phyloP scores from a whole-genome alignment of 1,284 basidiomycete species.

The Ceratobasidium papillatum region DNA sequence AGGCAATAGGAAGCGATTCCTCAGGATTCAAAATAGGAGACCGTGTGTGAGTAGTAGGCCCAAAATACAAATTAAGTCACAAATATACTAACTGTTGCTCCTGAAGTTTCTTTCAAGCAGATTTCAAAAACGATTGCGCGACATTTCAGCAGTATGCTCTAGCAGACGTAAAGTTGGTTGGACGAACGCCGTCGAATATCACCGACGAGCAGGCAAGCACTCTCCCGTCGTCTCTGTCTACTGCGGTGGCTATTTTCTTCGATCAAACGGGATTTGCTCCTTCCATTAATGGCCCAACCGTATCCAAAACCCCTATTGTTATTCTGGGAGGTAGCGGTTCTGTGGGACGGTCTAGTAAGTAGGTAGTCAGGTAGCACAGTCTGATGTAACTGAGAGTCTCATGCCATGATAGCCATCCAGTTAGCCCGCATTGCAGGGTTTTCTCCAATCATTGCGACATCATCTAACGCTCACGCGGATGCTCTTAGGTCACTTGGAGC shows the following conservation, averaged over 20 bases:
- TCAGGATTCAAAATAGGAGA: conserved; percentile 63
- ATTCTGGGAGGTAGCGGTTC: conserved; percentile 58
- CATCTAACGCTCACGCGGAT: conserved; percentile 58
- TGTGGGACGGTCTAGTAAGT: conserved; percentile 54
- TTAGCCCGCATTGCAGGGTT: conserved; percentile 46
- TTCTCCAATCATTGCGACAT: conserved; percentile 52
- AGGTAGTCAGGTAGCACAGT: background rate
- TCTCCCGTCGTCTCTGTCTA: conserved; percentile 50
- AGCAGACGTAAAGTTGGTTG: conserved; percentile 54
- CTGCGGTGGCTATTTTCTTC: conserved; percentile 16
- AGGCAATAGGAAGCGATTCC: conserved; percentile 62
- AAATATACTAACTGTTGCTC: no score
- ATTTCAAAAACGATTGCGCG: conserved; percentile 53
- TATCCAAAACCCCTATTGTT: conserved; percentile 54
- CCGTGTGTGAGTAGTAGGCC: conserved; percentile 59
- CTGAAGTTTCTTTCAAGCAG: conserved; percentile 57
- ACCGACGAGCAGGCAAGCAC: conserved; percentile 58
- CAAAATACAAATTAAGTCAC: no score
- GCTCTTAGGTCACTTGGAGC: conserved; percentile 63
- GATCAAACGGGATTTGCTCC: conserved; percentile 38
- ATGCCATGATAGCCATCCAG: conserved; percentile 40
- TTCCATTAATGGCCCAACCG: conserved; percentile 49
- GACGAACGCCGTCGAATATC: conserved; percentile 52
- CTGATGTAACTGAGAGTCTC: background rate
- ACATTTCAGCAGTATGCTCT: conserved; percentile 63